Percentiles rank a stretch among this genome's conserved stretches.
phyloP scores from a whole-genome alignment of 1,284 basidiomycete species.

The Marasmius oreades region DNA sequence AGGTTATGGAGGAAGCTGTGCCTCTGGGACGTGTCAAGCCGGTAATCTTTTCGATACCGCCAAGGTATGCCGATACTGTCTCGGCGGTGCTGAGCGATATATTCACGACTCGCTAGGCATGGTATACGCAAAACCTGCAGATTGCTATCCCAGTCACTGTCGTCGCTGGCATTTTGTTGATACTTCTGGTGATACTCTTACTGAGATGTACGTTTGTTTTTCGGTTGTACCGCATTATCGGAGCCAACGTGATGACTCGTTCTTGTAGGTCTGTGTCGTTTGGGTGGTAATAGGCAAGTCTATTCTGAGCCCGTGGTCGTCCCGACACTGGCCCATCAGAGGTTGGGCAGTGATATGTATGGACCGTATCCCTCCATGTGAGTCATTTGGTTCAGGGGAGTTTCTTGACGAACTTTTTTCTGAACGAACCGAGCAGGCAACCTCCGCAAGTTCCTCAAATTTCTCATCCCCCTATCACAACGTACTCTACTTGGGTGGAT shows the following conservation, averaged over 20 bases:
- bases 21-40: slow-evolving; percentile 60
- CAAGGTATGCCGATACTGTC: slow-evolving; percentile 36
- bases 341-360: background rate
- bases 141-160: slow-evolving; percentile 81
- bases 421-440: background rate
- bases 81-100: no score
- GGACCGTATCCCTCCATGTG: background rate
- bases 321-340: no score
- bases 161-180: slow-evolving; percentile 59
- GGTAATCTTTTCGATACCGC: slow-evolving; percentile 64
- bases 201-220: slow-evolving; percentile 13
- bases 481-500: slow-evolving; percentile 3
- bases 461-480: background rate
- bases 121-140: slow-evolving; percentile 76
- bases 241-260: background rate
- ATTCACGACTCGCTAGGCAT: slow-evolving; percentile 37
- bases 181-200: slow-evolving; percentile 46
- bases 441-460: background rate
- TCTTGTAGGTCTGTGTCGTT: background rate
- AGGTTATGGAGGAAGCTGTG: slow-evolving; percentile 78
- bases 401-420: no score
- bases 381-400: no score
- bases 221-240: background rate
- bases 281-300: background rate
- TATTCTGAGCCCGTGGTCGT: no score